A percentile compares a stretch with the other conserved stretches of the same genome.
Conservation (phyloP, 140 eudicot species). For the Bidens hawaiensis region DNA sequence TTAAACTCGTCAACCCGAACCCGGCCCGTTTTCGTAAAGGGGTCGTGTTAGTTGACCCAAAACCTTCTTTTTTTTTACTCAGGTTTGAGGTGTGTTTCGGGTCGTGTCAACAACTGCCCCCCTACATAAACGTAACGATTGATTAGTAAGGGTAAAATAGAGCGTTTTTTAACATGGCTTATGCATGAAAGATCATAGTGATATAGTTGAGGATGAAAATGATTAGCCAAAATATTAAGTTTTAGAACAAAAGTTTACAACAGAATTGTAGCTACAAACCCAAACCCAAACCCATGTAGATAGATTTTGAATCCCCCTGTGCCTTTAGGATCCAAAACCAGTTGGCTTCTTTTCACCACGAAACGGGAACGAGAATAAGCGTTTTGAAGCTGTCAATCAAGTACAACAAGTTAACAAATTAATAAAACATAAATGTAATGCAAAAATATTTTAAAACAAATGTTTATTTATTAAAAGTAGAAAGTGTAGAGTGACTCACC, state of each 20-base stretch:
- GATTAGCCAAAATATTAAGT: background rate
- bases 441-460: too few relatives aligned
- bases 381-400: background rate
- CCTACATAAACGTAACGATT: too few relatives aligned
- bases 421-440: too few relatives aligned
- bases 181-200: background rate
- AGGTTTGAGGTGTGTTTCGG: too few relatives aligned
- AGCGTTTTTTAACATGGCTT: too few relatives aligned
- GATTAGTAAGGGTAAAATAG: too few relatives aligned
- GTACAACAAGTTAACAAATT: background rate
- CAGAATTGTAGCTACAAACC: background rate
- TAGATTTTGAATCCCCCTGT: background rate
- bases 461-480: background rate
- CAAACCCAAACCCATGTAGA: background rate
- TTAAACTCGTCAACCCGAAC: too few relatives aligned
- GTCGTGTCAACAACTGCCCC: too few relatives aligned
- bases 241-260: background rate
- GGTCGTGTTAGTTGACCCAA: too few relatives aligned
- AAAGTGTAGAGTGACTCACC: slow-evolving; percentile 47
- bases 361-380: background rate
- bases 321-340: background rate
- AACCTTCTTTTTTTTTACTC: too few relatives aligned
- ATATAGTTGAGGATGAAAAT: background rate
- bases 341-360: background rate
- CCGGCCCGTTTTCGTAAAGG: too few relatives aligned